These are phyloP conservation scores for Coemansia sp. DNA, from an alignment of 192 early-diverging fungal genomes.

Conservation along the genomic window DNA sequence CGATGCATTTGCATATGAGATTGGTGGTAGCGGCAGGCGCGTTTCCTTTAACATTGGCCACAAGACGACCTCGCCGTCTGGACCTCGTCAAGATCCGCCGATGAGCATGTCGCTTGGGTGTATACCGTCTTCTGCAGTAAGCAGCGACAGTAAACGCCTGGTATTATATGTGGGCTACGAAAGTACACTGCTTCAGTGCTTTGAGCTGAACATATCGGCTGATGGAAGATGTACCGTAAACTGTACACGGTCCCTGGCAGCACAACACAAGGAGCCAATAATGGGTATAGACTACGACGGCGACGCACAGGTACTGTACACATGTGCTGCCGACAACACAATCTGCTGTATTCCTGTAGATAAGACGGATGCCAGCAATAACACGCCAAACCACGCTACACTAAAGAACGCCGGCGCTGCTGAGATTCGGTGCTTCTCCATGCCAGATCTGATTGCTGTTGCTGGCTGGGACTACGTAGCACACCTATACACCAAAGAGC, in stretches of 20 bases:
- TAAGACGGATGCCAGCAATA: neutral
- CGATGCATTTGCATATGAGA: conserved; percentile 24
- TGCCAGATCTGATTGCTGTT: conserved; percentile 19
- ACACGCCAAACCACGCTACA: neutral
- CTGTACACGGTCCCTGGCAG: neutral
- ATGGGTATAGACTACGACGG: conserved; percentile 35
- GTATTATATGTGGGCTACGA: conserved; percentile 43
- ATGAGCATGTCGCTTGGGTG: conserved; percentile 32
- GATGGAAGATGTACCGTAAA: neutral
- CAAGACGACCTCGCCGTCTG: conserved; percentile 19
- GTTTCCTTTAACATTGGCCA: conserved; percentile 21
- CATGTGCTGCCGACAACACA: conserved; percentile 44
- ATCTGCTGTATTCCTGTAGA: conserved; percentile 24
- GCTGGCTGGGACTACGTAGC: conserved; percentile 48
- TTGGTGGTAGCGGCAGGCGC: neutral
- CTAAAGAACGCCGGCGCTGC: conserved; percentile 29
- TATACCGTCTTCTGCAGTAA: neutral
- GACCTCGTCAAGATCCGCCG: conserved; percentile 34
- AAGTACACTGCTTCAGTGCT: conserved; percentile 30
- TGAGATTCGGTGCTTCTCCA: conserved; percentile 28
- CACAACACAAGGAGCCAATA: conserved; percentile 42
- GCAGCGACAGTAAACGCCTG: neutral
- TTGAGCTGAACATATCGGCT: conserved; percentile 10
- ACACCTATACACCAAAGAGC: conserved; percentile 16
- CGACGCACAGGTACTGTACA: conserved; percentile 18